Base-by-base conservation (phyloP, 148 eudicot species). In the Dysphania ambrosioides region DNA sequence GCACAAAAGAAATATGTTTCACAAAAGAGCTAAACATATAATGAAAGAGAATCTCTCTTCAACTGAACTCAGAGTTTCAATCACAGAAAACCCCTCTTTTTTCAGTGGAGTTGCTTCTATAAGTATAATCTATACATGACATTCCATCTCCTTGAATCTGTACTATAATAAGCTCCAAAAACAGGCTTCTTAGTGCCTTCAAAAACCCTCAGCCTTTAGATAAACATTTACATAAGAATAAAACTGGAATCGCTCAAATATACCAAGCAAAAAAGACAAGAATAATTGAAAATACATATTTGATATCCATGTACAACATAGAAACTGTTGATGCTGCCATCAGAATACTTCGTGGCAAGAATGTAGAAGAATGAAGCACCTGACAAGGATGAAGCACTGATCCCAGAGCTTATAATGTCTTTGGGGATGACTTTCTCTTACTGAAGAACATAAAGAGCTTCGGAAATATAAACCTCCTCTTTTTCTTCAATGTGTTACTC, bases 361-460 rank as follows among this genome's bases (percentile, higher is more conserved):
- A 29, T 2, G 23, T 35, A 41, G 41, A 65, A 38, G 47, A 29
- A 44, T 27, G 11, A 32, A 71, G 44, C 70, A 56, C 11, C 8
- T 32, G 70, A 36, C 19, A 26, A 35, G 27, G 40, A 30, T 31
- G 15, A 21, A 36, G 21, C 53, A 47, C 53, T 47, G 4, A 27
- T 59, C 23, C 36, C 18, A n/a, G 12, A 18, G 49, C 59, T 82
- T 67, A 84, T 11, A 74, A 76, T 40, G 81, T 68, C 69, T 85
- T 85, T 5, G 79, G 58, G 2, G 85, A 71, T 0, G 85, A 31
- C 44, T 73, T 85, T 72, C 74, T 79, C 74, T 79, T 77, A 31
- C 76, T 57, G 41, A 85, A 79, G 81, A 85, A 74, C 87, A 76
- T 79, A 29, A 85, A 77, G 72, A 85, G 67, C 61, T 79, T 75